phyloP scores from a whole-genome alignment of 225 moss, liverwort and hornwort genomes.

The Pleurozium schreberi region DNA sequence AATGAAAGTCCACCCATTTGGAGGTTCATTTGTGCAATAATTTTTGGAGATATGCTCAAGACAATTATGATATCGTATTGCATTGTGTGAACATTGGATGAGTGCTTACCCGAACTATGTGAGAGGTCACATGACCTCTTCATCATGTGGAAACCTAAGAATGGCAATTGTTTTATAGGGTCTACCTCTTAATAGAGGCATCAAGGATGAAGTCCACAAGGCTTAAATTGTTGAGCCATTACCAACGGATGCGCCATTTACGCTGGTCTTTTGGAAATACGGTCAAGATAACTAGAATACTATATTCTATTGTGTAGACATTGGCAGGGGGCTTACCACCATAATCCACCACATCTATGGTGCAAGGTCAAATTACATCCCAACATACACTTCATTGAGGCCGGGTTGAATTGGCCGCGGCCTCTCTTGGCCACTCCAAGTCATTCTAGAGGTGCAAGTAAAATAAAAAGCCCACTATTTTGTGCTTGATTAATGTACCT shows the following conservation, averaged over 20 bases:
- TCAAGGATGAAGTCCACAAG: not conserved
- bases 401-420: too few species aligned
- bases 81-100: rapidly evolving
- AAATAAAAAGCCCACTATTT: too few species aligned
- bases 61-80: too few species aligned
- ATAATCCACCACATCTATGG: not conserved
- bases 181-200: not conserved
- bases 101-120: too few species aligned
- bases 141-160: rapidly evolving
- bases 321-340: too few species aligned
- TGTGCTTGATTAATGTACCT: too few species aligned
- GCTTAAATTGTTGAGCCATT: not conserved
- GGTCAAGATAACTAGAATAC: rapidly evolving
- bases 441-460: too few species aligned
- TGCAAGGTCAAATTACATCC: rapidly evolving
- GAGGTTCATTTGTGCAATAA: too few species aligned
- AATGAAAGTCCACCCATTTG: not conserved
- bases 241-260: too few species aligned
- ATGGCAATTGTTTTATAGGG: not conserved
- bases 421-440: too few species aligned
- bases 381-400: too few species aligned
- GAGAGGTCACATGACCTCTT: too few species aligned
- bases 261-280: not conserved
- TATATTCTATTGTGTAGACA: rapidly evolving
- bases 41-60: rapidly evolving